Percentiles rank a stretch among this genome's conserved stretches.
These are phyloP conservation scores for Tetrahymena borealis DNA, from an alignment of 73 alveolate species.

Conservation along the genomic window DNA sequence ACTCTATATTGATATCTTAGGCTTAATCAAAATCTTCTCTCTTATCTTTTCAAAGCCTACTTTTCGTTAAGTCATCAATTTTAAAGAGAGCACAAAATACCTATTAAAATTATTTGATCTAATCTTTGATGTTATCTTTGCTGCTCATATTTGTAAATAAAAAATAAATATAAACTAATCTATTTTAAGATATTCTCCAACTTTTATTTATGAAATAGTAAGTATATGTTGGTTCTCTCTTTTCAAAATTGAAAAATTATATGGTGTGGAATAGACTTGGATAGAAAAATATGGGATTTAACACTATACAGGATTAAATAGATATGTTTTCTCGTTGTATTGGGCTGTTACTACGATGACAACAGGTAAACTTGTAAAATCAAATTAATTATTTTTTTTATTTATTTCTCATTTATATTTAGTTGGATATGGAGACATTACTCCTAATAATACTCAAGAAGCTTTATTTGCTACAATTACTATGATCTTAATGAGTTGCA, in stretches of 20 bases:
- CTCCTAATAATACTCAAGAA: conserved; percentile 28
- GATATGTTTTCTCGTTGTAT: neutral
- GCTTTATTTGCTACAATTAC: conserved; percentile 36
- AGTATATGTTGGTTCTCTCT: neutral
- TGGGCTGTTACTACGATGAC: neutral
- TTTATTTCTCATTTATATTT: neutral
- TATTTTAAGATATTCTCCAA: no score
- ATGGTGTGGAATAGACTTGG: neutral
- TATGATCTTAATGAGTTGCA: conserved; percentile 14
- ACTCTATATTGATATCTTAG: neutral
- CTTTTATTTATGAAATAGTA: no score
- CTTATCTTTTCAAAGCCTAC: neutral
- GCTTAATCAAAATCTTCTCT: neutral
- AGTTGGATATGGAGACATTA: conserved; percentile 44
- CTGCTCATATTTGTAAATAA: neutral
- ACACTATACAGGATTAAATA: neutral
- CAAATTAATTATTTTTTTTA: neutral
- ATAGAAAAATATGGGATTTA: neutral
- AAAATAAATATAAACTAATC: no score
- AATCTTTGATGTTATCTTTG: neutral
- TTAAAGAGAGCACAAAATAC: neutral
- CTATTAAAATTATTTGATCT: neutral
- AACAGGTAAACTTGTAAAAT: neutral
- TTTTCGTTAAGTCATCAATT: neutral
- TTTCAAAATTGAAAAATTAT: neutral